phyloP scores from a whole-genome alignment of 495 filamentous ascomycete genomes.

The Aspergillus cavernicola region DNA sequence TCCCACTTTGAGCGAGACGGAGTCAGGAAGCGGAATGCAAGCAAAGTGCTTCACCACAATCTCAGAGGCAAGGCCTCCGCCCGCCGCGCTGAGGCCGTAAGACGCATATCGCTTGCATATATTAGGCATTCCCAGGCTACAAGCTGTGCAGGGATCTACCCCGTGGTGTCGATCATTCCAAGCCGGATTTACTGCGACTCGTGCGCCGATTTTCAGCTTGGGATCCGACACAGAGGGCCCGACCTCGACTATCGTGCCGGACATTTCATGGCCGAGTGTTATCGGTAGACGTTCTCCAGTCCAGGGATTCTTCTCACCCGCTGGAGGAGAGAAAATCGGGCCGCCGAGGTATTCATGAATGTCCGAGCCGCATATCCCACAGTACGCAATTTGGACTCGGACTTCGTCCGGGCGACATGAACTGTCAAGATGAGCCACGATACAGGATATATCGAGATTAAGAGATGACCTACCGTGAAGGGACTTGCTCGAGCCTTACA shows the following conservation, averaged over 20 bases:
- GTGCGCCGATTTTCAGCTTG: neutral
- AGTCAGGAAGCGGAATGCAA: constrained; percentile 17
- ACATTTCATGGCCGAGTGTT: constrained; percentile 3
- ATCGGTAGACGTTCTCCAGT: neutral
- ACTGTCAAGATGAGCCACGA: neutral
- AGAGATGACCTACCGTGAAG: too few relatives aligned
- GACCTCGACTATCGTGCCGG: neutral
- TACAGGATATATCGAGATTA: too few relatives aligned
- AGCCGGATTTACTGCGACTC: neutral
- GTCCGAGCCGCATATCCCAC: constrained; percentile 4
- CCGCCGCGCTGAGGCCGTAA: neutral
- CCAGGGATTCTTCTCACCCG: neutral
- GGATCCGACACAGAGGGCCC: neutral
- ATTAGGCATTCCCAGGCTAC: neutral
- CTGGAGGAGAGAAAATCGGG: neutral
- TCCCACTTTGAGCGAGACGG: constrained; percentile 18
- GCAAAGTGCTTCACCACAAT: constrained; percentile 1
- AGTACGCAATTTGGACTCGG: constrained; percentile 2
- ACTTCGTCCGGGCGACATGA: neutral
- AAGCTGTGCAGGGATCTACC: neutral
- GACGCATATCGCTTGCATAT: neutral
- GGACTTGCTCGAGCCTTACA: too few relatives aligned
- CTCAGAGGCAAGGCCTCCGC: neutral
- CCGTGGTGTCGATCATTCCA: neutral
- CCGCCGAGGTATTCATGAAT: constrained; percentile 4